Conservation (phyloP, 2,329 filamentous ascomycete species). For the Pseudogymnoascus sp. region DNA sequence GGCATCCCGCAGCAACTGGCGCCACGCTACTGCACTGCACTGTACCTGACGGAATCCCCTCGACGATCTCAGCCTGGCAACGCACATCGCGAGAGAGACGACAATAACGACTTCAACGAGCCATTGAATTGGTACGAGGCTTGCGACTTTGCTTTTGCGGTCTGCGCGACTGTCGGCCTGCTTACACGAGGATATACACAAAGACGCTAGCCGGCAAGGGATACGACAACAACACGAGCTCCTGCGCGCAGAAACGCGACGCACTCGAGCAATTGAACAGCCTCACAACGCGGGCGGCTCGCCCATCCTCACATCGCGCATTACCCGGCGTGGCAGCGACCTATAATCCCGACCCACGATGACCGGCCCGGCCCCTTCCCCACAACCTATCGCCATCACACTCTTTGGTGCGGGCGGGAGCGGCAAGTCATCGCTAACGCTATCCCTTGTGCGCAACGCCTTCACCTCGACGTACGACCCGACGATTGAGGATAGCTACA, state of each 20-base stretch:
- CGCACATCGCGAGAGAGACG: not conserved
- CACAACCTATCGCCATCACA: conserved; percentile 55
- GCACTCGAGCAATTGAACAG: not conserved
- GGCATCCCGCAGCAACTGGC: not conserved
- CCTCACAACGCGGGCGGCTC: conserved; percentile 5
- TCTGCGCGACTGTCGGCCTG: not conserved
- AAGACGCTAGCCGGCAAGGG: not conserved
- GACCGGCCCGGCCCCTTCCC: conserved; percentile 3
- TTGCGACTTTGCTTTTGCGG: not conserved
- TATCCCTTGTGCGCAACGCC: conserved; percentile 72
- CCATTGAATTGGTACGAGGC: not conserved
- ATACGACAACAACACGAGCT: not conserved
- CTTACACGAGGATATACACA: not conserved
- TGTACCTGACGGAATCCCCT: not conserved
- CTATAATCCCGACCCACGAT: conserved; percentile 1
- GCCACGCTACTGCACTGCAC: not conserved
- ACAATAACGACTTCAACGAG: not conserved
- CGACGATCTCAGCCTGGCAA: not conserved
- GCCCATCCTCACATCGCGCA: not conserved
- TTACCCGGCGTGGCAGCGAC: not conserved
- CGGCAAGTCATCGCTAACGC: conserved; percentile 77
- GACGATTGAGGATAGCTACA: conserved; percentile 79
- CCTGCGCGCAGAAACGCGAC: not conserved
- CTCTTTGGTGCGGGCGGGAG: conserved; percentile 82
- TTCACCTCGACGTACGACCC: conserved; percentile 81